Percentiles rank a stretch among this genome's conserved stretches.
These are phyloP conservation scores for Apophysomyces trapeziformis DNA, from an alignment of 371 early-diverging fungal species.

Conservation along the genomic window DNA sequence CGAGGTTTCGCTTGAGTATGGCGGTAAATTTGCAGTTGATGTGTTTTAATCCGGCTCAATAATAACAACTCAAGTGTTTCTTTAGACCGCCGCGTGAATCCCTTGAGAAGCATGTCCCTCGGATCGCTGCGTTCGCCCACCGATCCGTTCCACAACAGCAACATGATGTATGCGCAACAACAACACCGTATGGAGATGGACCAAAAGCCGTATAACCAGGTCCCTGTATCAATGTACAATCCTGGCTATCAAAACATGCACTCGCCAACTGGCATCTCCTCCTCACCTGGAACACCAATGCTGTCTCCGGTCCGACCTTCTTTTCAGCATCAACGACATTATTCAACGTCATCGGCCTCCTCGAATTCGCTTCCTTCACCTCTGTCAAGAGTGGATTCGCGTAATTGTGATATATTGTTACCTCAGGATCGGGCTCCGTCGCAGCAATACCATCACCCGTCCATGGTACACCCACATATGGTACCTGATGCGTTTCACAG, in stretches of 20 bases:
- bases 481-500: conserved; percentile 1
- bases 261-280: conserved; percentile 42
- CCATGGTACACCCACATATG: conserved; percentile 7
- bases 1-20: conserved; percentile 10
- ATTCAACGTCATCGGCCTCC: conserved; percentile 25
- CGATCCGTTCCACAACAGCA: conserved; percentile 15
- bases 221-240: conserved; percentile 16
- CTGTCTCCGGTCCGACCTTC: conserved; percentile 43
- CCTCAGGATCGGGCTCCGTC: background rate
- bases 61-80: background rate
- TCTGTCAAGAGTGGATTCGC: conserved; percentile 3
- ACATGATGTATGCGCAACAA: conserved; percentile 26
- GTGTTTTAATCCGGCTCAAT: background rate
- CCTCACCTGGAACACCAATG: conserved; percentile 47
- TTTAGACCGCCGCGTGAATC: conserved; percentile 25
- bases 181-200: conserved; percentile 33
- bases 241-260: conserved; percentile 38
- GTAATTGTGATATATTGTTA: conserved; percentile 9
- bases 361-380: conserved; percentile 12
- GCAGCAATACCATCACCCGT: conserved; percentile 13
- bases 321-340: conserved; percentile 29
- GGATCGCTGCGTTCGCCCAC: conserved; percentile 34
- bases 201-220: conserved; percentile 15
- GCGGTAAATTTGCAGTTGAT: conserved; percentile 10
- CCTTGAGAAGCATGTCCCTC: conserved; percentile 50